Evolutionary conservation across 148 eudicot species (phyloP).

Genomic region (Arctostaphylos glauca): DNA sequence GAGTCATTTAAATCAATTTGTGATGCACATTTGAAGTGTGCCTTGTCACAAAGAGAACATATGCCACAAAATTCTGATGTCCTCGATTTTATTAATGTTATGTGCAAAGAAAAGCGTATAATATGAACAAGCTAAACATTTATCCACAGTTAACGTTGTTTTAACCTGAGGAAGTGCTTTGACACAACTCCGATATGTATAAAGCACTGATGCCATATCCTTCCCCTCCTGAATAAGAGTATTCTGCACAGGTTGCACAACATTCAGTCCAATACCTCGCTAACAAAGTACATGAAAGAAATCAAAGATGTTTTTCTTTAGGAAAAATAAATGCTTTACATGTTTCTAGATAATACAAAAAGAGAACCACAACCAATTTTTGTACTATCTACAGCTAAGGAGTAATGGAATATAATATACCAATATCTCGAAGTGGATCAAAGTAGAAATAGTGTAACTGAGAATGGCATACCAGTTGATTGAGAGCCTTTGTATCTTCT

Average conservation of each 20-base stretch:
- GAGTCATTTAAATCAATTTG: background rate
- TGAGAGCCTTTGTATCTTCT: constrained; percentile 98
- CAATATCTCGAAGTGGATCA: background rate
- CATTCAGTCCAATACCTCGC: background rate
- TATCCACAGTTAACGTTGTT: background rate
- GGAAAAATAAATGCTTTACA: background rate
- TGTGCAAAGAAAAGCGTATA: background rate
- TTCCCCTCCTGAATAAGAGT: constrained; percentile 82
- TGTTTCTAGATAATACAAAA: background rate
- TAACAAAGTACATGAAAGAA: background rate
- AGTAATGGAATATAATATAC: background rate
- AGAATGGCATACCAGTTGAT: constrained; percentile 67
- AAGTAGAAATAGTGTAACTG: background rate
- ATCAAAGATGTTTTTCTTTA: background rate
- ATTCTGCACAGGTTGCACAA: constrained; percentile 50
- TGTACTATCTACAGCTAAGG: background rate
- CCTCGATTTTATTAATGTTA: background rate
- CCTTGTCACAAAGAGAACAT: background rate
- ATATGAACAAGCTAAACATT: background rate
- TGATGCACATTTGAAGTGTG: background rate
- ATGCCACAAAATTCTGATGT: background rate
- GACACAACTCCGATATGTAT: constrained; percentile 93
- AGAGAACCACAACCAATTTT: constrained; percentile 7
- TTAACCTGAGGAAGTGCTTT: constrained; percentile 98
- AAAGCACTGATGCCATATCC: constrained; percentile 90